Evolutionary conservation across 371 early-diverging fungal genomes (phyloP).

Genomic region (Rhizopus stolonifer): DNA sequence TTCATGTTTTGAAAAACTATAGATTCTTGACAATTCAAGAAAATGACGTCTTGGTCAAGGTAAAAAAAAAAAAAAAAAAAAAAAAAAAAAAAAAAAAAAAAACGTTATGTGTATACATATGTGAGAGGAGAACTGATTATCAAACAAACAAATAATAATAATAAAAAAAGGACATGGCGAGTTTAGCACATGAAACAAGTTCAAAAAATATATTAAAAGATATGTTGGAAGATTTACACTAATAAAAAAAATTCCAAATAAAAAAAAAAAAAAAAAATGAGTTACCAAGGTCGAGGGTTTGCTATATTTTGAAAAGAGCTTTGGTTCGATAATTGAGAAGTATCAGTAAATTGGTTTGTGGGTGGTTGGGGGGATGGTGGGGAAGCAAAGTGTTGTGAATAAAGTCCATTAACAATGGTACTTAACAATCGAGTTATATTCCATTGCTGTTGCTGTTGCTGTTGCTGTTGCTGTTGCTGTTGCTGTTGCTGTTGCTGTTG

Average conservation of each 20-base stretch:
- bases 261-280: not conserved
- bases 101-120: too few species aligned
- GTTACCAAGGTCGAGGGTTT: too few species aligned
- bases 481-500: conserved; percentile 2
- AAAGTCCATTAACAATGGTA: conserved; percentile 18
- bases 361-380: too few species aligned
- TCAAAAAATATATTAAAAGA: conserved; percentile 9
- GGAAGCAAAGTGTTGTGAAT: not conserved
- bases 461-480: too few species aligned
- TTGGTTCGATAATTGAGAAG: too few species aligned
- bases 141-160: not conserved
- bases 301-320: too few species aligned
- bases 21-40: conserved; percentile 22
- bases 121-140: too few species aligned
- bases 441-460: conserved; percentile 10
- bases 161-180: conserved; percentile 6
- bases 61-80: not conserved
- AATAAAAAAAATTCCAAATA: conserved; percentile 10
- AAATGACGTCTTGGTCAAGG: conserved; percentile 6
- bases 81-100: conserved; percentile 12
- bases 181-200: conserved; percentile 5
- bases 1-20: conserved; percentile 27
- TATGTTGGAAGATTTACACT: conserved; percentile 8
- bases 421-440: conserved; percentile 20
- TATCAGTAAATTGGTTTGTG: too few species aligned